Base-by-base conservation (phyloP, 108 stramenopile species). In the Chaetoceros tenuissimus region DNA sequence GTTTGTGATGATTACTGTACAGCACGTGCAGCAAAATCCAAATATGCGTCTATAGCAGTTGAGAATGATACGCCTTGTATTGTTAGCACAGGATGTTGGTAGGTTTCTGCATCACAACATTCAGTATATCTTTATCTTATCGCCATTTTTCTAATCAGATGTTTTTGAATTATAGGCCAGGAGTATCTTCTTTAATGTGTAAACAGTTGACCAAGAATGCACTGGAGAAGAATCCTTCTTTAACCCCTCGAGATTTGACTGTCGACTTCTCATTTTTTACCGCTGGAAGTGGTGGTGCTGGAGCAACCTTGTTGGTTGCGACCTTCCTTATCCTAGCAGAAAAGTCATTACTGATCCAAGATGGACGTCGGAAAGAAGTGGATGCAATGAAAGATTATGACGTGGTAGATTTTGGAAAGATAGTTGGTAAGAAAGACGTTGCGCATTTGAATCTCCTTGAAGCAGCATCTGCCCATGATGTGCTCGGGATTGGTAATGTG, bases 1-100 rank as follows among this genome's bases (percentile, higher is more conserved):
- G 91, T 93, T 19, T 93, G 91, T 57, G 91, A 93, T 53, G 91
- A 93, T 44, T 82, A 79, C 53, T 76, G 78, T 27, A 73, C 85
- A 18, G 80, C 81, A 7, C 31, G 59, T 30, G 63, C 72, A n/a
- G 79, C 84, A 27, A 85, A 83, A 61, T 23, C 63, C 21, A 55
- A 65, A 24, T 66, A 56, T 7, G 26, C 53, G 20, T 21, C 54
- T 2, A 53, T 48, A 22, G 82, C 82, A 0, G 53, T 67, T 26
- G 66, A 68, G 3, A 28, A 28, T 0, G 57, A 60, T 2, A 66
- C 79, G 3, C 59, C 84, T 19, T 67, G 69, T 28, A 69, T 31
- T 28, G 49, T 53, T 23, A 46, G 24, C 30, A 70, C 64, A 18
- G 83, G 77, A 29, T 69, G 65, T 30, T 74, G 73, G 73, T 18